Evolutionary conservation across 768 basidiomycete genomes (phyloP), one percentile per base, ranked within the genome.

Genomic region (Mycena venus): DNA sequence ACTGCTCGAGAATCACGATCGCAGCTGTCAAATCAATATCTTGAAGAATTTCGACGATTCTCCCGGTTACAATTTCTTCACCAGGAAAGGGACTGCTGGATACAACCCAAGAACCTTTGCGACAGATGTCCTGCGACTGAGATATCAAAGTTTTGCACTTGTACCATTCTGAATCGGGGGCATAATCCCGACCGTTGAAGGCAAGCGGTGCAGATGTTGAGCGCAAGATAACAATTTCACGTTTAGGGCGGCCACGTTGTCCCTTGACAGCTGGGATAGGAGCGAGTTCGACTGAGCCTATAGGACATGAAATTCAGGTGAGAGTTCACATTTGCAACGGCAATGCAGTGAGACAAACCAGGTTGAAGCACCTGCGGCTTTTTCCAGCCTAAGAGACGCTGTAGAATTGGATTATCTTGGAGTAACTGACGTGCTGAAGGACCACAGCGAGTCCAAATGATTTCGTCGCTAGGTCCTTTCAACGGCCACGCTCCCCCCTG

Each of bases 81-180:
- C 29, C n/a, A 6, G 70, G 60, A 23, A 72, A 32, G 8, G 70
- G 70, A 62, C 60, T 63, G n/a, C 40, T 75, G 25, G 78, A 80
- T 73, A 82, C 78, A 11, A 81, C 77, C 81, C 80, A 82, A 12
- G 74, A 78, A n/a, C 73, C 75, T 36, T 73, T 59, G 21, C 64
- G 27, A 65, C 82, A 81, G 36, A 68, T 32, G 36, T 82, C 81
- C 55, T 74, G 38, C 31, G 77, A 75, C 36, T 64, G 21, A 27
- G 79, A 67, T 10, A 80, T 51, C 12, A 78, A 73, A 64, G 68
- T 66, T 49, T 66, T 69, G 60, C 79, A 78, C 11, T 32, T 66
- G 34, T 56, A 34, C 79, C 79, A 81, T 44, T 44, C 38, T 23
- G 36, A 32, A 21, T 34, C 23, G 12, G 44, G 56, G 34, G 66